Percentiles rank a stretch among this genome's conserved stretches.
phyloP scores from a whole-genome alignment of 352 stramenopile species.

The Globisporangium paddicum region DNA sequence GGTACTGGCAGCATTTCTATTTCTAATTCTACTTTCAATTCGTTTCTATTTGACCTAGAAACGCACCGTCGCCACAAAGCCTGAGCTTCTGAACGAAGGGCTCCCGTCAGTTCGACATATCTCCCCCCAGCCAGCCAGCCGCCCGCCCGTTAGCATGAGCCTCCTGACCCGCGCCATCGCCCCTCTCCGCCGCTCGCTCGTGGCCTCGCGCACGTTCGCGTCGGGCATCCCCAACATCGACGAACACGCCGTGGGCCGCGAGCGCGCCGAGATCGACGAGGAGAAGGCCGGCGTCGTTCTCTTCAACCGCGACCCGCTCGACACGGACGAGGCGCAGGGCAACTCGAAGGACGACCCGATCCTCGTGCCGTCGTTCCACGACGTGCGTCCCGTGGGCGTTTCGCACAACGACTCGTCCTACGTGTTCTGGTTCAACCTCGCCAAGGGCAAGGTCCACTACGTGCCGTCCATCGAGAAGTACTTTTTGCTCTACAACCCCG shows the following conservation, averaged over 20 bases:
- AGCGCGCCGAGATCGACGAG: constrained; percentile 71
- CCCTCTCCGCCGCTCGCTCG: constrained; percentile 38
- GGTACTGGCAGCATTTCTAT: no score
- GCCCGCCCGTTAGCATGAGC: constrained; percentile 23
- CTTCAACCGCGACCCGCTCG: constrained; percentile 84
- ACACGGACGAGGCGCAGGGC: constrained; percentile 82
- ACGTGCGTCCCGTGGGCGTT: constrained; percentile 67
- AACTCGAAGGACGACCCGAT: constrained; percentile 89
- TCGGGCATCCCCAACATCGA: constrained; percentile 71
- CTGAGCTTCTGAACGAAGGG: constrained; percentile 16
- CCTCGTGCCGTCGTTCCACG: constrained; percentile 78
- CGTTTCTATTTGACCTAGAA: no score
- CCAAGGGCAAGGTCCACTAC: constrained; percentile 86
- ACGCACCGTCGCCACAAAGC: constrained; percentile 1
- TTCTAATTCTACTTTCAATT: no score
- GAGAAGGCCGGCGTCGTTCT: constrained; percentile 56
- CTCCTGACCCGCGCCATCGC: constrained; percentile 47
- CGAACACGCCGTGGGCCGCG: constrained; percentile 75
- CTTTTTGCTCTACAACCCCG: constrained; percentile 89
- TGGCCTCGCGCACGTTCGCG: constrained; percentile 49
- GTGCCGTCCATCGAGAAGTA: constrained; percentile 87
- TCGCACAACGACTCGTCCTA: constrained; percentile 89
- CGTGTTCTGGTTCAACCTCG: constrained; percentile 85
- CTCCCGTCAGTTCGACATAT: constrained; percentile 18
- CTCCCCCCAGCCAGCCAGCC: neutral